Evolutionary conservation across 2,329 filamentous ascomycete genomes (phyloP).

Genomic region (Penicillium hesseltinei): DNA sequence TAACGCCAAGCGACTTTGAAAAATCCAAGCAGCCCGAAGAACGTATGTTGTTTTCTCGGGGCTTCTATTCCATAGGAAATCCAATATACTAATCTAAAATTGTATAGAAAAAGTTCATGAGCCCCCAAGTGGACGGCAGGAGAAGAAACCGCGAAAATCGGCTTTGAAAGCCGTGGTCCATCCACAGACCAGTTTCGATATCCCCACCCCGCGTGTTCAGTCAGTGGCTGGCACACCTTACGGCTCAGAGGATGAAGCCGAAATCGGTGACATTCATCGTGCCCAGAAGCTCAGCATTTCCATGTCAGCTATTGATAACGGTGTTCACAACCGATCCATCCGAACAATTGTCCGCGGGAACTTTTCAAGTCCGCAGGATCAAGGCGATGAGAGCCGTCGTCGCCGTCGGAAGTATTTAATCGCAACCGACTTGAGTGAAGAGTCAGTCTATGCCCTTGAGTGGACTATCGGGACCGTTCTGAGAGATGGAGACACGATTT

Average conservation of each 20-base stretch:
- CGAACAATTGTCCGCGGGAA: conserved; percentile 89
- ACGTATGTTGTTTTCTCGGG: conserved; percentile 49
- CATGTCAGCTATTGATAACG: conserved; percentile 72
- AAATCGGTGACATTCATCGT: conserved; percentile 78
- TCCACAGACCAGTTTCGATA: conserved; percentile 80
- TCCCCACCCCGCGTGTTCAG: conserved; percentile 55
- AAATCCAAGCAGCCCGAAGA: conserved; percentile 70
- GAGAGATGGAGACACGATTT: conserved; percentile 87
- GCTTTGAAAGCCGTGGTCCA: conserved; percentile 60
- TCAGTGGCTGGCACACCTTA: conserved; percentile 59
- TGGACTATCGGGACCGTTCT: conserved; percentile 97
- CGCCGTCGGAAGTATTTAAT: conserved; percentile 87
- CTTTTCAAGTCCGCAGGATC: conserved; percentile 67
- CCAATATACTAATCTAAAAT: conserved; percentile 2
- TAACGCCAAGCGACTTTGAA: conserved; percentile 26
- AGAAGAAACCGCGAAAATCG: conserved; percentile 38
- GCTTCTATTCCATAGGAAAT: neutral
- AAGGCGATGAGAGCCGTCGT: conserved; percentile 74
- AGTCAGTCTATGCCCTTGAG: conserved; percentile 91
- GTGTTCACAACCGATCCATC: conserved; percentile 76
- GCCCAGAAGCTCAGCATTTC: conserved; percentile 82
- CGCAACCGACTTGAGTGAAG: conserved; percentile 91
- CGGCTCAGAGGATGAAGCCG: conserved; percentile 82
- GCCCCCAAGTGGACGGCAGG: conserved; percentile 28
- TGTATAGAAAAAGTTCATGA: conserved; percentile 10